phyloP scores from a whole-genome alignment of 2,329 filamentous ascomycete species.

The Xylaria sp. region DNA sequence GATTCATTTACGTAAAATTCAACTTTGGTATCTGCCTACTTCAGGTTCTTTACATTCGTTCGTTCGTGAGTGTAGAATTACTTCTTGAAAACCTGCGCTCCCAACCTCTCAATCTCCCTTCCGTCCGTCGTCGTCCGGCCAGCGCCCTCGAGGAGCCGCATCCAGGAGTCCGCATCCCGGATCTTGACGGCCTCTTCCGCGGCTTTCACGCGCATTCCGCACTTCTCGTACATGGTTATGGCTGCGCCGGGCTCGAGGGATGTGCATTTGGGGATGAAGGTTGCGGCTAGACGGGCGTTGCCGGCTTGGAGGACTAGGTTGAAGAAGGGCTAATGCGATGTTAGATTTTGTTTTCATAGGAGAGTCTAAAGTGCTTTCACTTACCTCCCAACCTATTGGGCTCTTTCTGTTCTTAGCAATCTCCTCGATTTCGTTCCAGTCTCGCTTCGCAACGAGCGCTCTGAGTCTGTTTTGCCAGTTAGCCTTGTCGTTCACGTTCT shows the following conservation, averaged over 20 bases:
- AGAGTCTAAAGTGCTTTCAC: conserved; percentile 23
- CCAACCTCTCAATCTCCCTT: conserved; percentile 76
- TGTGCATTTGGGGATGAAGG: conserved; percentile 85
- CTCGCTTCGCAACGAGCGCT: conserved; percentile 80
- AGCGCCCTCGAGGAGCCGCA: conserved; percentile 67
- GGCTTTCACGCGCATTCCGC: conserved; percentile 80
- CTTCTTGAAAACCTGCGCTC: conserved; percentile 53
- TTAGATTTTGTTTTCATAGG: not conserved
- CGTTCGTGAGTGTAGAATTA: conserved; percentile 22
- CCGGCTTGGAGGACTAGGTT: conserved; percentile 83
- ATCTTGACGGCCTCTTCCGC: conserved; percentile 84
- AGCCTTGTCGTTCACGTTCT: no score
- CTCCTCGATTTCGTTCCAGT: conserved; percentile 91
- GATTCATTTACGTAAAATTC: no score
- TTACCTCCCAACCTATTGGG: conserved; percentile 92
- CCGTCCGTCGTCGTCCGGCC: conserved; percentile 61
- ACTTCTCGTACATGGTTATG: conserved; percentile 94
- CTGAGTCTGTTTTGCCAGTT: conserved; percentile 55
- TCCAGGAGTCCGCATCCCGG: conserved; percentile 72
- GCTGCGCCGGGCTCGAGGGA: conserved; percentile 61
- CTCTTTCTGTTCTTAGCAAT: conserved; percentile 72
- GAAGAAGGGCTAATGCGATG: conserved; percentile 70
- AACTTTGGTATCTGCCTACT: no score
- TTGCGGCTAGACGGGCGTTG: conserved; percentile 76
- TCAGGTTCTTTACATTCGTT: not conserved